Evolutionary conservation across 75 land plant genomes (phyloP).

Genomic region (Chamaecyparis obtusa): DNA sequence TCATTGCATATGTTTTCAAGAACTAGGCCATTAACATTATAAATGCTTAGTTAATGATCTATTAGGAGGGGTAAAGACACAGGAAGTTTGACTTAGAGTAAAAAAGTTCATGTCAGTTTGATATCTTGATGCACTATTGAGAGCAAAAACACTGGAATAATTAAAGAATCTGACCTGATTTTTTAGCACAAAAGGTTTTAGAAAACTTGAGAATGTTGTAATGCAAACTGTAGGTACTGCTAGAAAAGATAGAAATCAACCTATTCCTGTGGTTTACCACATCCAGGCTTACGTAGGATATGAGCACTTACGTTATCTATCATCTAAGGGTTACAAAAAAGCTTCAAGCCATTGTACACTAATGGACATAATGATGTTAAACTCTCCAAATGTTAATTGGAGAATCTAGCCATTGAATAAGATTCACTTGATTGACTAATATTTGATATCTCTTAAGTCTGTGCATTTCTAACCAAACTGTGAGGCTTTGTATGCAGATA

Average conservation of each 20-base stretch:
- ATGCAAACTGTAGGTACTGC: not conserved
- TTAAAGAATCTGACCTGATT: not conserved
- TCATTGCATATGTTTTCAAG: too few species aligned
- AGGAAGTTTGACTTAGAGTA: not conserved
- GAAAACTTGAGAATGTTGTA: not conserved
- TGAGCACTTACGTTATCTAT: not conserved
- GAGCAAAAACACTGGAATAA: not conserved
- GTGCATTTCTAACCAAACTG: not conserved
- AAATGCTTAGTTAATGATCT: too few species aligned
- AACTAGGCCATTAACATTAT: too few species aligned
- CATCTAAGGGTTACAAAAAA: not conserved
- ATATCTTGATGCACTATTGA: not conserved
- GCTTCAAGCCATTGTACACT: not conserved
- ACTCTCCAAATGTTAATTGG: not conserved
- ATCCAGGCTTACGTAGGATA: not conserved
- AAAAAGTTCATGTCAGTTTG: not conserved
- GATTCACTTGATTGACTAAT: not conserved
- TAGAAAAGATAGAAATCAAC: not conserved
- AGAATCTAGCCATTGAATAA: not conserved
- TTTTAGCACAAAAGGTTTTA: not conserved
- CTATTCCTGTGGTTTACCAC: not conserved
- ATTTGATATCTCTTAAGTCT: not conserved
- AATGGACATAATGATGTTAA: not conserved
- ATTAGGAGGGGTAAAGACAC: not conserved
- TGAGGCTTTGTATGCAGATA: slow-evolving; percentile 43